Evolutionary conservation across 441 rosid species (phyloP).

Genomic region (Biscutella laevigata): DNA sequence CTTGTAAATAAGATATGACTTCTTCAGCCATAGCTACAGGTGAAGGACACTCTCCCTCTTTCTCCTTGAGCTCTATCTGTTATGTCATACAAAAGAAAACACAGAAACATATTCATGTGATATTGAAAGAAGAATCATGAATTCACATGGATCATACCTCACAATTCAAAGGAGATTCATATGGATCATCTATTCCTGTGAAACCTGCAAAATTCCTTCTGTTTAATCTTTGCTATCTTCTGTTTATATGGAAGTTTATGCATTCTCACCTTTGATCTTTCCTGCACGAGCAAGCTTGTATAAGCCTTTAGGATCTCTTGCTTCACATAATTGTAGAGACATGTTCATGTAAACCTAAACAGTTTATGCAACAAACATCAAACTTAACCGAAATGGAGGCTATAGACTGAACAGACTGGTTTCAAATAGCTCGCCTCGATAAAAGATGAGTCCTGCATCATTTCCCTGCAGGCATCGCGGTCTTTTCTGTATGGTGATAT

Average conservation of each 20-base stretch:
- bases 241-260: slow-evolving; percentile 10
- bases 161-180: slow-evolving; percentile 77
- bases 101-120: background rate
- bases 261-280: slow-evolving; percentile 63
- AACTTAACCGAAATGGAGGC: background rate
- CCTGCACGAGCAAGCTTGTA: slow-evolving; percentile 89
- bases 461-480: slow-evolving; percentile 70
- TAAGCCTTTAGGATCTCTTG: slow-evolving; percentile 79
- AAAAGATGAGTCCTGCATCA: slow-evolving; percentile 53
- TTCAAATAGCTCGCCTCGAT: slow-evolving; percentile 49
- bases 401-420: slow-evolving; percentile 1
- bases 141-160: slow-evolving; percentile 41
- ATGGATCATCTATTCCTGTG: slow-evolving; percentile 87
- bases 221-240: background rate
- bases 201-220: too few species aligned
- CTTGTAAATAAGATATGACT: slow-evolving; percentile 56
- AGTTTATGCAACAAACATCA: slow-evolving; percentile 35
- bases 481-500: slow-evolving; percentile 87
- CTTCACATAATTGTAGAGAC: slow-evolving; percentile 68
- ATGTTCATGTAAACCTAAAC: slow-evolving; percentile 77
- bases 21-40: slow-evolving; percentile 66
- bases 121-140: background rate
- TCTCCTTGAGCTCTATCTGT: slow-evolving; percentile 62
- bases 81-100: background rate
- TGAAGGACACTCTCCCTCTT: slow-evolving; percentile 50